Evolutionary conservation across 2,329 filamentous ascomycete genomes (phyloP), one percentile per base, ranked within the genome.

Genomic region (Talaromyces sp.): DNA sequence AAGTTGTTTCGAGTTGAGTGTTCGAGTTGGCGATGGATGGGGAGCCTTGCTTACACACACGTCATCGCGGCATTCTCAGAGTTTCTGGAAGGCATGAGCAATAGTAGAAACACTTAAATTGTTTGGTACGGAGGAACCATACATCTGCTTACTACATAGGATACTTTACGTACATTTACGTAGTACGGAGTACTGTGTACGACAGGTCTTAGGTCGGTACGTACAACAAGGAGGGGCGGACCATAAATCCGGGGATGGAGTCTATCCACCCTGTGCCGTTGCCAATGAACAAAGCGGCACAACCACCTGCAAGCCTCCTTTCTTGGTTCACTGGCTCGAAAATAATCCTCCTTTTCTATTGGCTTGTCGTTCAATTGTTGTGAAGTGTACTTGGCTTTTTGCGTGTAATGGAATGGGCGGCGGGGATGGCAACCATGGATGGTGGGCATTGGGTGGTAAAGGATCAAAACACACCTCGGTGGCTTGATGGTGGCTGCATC

Each of bases 401-500:
- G 40, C 13, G n/a, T 4, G 45, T 11, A 61, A 6, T 61, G 45
- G 59, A 61, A 40, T 61, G 45, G 22, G 15, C 45, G 29, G 13
- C 59, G 43, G 59, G 49, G 27, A 31, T 15, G 49, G 49, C 17
- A 8, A 29, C 49, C 15, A 25, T 61, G 45, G 59, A 29, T 22
- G 27, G 27, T 47, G 45, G n/a, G 5, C 47, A 51, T 17, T 29
- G 45, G 45, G 22, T 29, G 45, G n/a, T 7, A 43, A 22, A 19
- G 45, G 45, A 38, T 40, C 45, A 53, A 54, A 53, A 40, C 47
- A 62, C 61, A 63, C 29, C 19, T 36, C 36, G 51, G 61, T 63
- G 61, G 61, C 61, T 63, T 63, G 61, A 63, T 63, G 47, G 53
- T 49, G 61, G 61, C 61, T 63, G 51, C 49, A 63, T 63, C 49